A percentile compares a stretch with the other conserved stretches of the same genome.
phyloP scores from a whole-genome alignment of 2,329 filamentous ascomycete species.

The Penicillium nordicum region DNA sequence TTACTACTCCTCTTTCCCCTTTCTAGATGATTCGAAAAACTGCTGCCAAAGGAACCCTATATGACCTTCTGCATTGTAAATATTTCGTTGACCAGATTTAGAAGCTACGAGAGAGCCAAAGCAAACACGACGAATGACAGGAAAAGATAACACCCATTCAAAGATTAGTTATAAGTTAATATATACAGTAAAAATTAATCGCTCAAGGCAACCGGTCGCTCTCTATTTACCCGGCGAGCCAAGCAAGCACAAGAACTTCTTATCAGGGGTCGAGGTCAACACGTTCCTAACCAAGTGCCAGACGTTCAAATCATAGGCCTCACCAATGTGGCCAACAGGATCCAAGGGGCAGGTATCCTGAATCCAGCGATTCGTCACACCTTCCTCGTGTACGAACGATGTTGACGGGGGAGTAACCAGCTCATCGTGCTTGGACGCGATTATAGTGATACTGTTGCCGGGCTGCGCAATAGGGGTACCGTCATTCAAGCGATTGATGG shows the following conservation, averaged over 20 bases:
- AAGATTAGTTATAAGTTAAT: not conserved
- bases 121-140: not conserved
- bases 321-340: constrained; percentile 37
- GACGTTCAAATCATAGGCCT: constrained; percentile 39
- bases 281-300: constrained; percentile 41
- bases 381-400: constrained; percentile 32
- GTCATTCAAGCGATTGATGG: constrained; percentile 32
- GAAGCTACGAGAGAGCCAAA: not conserved
- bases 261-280: constrained; percentile 27
- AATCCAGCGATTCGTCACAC: constrained; percentile 32
- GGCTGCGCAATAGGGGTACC: constrained; percentile 34
- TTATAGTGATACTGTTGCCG: constrained; percentile 34
- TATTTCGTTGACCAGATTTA: not conserved
- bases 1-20: not conserved
- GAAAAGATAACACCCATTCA: not conserved
- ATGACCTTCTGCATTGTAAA: no score
- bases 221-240: constrained; percentile 30
- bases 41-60: no score
- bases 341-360: constrained; percentile 34
- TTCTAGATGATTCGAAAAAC: not conserved
- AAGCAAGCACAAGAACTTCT: constrained; percentile 28
- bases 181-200: not conserved
- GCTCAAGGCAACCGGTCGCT: not conserved
- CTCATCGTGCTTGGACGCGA: constrained; percentile 34
- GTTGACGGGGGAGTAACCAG: constrained; percentile 34